Evolutionary conservation across 257 asterid species (phyloP).

Genomic region (Leonotis leonurus): DNA sequence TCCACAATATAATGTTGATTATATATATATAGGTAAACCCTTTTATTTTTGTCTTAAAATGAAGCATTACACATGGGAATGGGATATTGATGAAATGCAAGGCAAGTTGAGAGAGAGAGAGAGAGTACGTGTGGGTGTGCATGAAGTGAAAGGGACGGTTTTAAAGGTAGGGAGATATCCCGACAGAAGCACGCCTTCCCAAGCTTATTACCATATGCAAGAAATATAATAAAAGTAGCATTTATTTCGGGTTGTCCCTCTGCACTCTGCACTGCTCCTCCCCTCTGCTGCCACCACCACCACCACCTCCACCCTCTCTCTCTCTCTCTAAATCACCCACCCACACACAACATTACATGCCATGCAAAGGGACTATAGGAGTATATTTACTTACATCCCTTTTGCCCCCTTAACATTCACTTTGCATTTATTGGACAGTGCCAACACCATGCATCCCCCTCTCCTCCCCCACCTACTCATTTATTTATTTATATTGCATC

Average conservation of each 20-base stretch:
- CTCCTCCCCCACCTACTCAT: too few species aligned
- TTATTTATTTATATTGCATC: too few species aligned
- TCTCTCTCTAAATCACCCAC: too few species aligned
- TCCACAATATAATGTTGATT: too few species aligned
- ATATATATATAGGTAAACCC: too few species aligned
- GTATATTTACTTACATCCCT: conserved; percentile 30
- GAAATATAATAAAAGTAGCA: conserved; percentile 53
- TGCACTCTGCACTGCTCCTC: too few species aligned
- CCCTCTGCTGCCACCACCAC: conserved; percentile 15
- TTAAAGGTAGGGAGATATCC: conserved; percentile 67
- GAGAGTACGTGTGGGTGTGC: not conserved
- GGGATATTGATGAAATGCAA: too few species aligned
- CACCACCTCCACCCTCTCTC: not conserved
- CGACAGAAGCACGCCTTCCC: conserved; percentile 79
- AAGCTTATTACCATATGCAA: conserved; percentile 46
- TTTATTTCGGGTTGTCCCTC: conserved; percentile 99
- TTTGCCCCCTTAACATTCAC: conserved; percentile 28
- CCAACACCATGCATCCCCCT: conserved; percentile 34
- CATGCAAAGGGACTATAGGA: conserved; percentile 27
- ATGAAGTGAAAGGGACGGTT: conserved; percentile 61
- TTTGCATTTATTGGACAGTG: conserved; percentile 55
- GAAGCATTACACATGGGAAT: too few species aligned
- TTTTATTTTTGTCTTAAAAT: too few species aligned
- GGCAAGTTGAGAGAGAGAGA: too few species aligned
- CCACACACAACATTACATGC: conserved; percentile 24